phyloP scores from a whole-genome alignment of 169 alveolate species.

The Plasmodium inui region DNA sequence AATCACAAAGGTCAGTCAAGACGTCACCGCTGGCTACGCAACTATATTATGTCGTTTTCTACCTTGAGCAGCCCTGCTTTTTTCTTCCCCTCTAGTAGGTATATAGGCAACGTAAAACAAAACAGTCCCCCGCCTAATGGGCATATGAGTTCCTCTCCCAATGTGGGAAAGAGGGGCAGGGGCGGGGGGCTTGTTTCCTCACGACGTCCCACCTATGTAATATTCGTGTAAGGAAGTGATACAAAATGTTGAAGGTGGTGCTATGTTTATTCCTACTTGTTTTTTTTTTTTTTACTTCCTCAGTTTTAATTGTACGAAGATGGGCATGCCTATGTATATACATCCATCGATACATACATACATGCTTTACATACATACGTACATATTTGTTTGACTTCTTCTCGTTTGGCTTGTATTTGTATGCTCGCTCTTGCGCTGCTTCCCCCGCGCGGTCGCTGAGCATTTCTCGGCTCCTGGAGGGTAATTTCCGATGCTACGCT shows the following conservation, averaged over 20 bases:
- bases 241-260: neutral
- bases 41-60: neutral
- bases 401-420: neutral
- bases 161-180: neutral
- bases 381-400: neutral
- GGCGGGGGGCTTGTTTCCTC: neutral
- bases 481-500: neutral
- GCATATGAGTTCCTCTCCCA: neutral
- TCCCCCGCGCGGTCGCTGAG: neutral
- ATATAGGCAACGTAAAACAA: neutral
- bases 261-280: neutral
- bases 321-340: neutral
- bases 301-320: neutral
- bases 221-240: neutral
- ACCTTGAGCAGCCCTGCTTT: neutral
- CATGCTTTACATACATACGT: neutral
- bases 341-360: neutral
- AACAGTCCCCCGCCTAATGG: neutral
- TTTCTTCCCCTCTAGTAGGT: neutral
- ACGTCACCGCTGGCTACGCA: neutral
- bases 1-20: neutral
- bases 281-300: neutral
- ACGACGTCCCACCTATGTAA: neutral
- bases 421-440: neutral
- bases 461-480: neutral